Base-by-base conservation (phyloP, 2,329 filamentous ascomycete species). In the Teratosphaeria epicoccoides region DNA sequence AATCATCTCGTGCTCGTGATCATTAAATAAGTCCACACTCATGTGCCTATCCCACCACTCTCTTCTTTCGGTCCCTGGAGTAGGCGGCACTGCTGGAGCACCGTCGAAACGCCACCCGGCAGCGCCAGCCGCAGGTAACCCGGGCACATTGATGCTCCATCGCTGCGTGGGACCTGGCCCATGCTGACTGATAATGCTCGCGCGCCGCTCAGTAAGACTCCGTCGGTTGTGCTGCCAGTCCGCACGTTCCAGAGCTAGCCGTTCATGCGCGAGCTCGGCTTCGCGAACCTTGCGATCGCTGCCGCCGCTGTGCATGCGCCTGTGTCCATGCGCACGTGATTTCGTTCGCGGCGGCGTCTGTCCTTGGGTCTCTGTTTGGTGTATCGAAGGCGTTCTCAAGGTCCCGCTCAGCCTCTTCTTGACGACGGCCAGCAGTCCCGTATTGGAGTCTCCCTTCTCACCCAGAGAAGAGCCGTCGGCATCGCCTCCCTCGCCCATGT, bases 211-310 rank as follows among this genome's bases (percentile, higher is more conserved):
- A 12, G 58, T 52, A 28, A 62, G 49, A 54, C 55, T 59, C 24
- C 26, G 46, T 4, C 55, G 53, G 49, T 63, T 49, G 37, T 52
- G 48, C 37, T 60, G 49, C 33, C 54, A 58, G 23, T 66, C 59
- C 43, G 56, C 60, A 63, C 63, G 63, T 62, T 75, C 71, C 33
- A 67, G 44, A 49, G 66, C 66, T 49, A 74, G 52, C 49, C 72
- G 58, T 51, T 64, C 59, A 24, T 68, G 62, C 20, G 71, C 71
- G 53, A 62, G 61, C 47, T 68, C 66, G 4, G 62, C 63, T 24
- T 67, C 68, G 17, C 61, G 29, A 10, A 63, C 61, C 26, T 66
- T 54, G 10, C 61, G 55, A 52, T 68, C 66, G 23, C 61, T 62
- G 2, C 61, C 60, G 4, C 65, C 61, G 43, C 64, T 66, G 7